These are phyloP conservation scores for Fraxinus anomala DNA, from an alignment of 257 asterid species.

Conservation along the genomic window DNA sequence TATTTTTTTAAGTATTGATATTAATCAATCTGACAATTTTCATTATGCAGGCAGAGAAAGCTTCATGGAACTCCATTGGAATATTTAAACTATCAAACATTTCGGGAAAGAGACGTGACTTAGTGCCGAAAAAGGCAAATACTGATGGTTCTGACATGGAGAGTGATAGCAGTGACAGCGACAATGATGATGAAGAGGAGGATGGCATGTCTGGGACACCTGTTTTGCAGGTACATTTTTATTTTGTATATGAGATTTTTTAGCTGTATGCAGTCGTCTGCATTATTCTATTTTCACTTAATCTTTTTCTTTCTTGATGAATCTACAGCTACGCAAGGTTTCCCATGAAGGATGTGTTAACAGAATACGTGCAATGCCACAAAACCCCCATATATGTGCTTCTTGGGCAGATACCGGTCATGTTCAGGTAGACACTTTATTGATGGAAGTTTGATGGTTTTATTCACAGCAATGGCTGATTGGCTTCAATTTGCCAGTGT, in stretches of 20 bases:
- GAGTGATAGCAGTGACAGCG: slow-evolving; percentile 80
- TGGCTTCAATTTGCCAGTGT: not conserved
- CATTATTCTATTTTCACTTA: not conserved
- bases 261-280: slow-evolving; percentile 4
- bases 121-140: slow-evolving; percentile 55
- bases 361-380: slow-evolving; percentile 91
- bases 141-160: slow-evolving; percentile 72
- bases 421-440: slow-evolving; percentile 65
- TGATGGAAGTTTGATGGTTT: slow-evolving; percentile 12
- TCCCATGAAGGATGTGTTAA: slow-evolving; percentile 81
- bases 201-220: slow-evolving; percentile 57
- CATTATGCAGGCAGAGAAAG: slow-evolving; percentile 66
- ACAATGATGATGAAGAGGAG: slow-evolving; percentile 66
- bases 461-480: not conserved
- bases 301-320: slow-evolving; percentile 27
- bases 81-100: slow-evolving; percentile 69
- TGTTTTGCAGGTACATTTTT: slow-evolving; percentile 57
- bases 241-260: not conserved
- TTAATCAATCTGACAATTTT: slow-evolving; percentile 7
- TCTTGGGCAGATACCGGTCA: slow-evolving; percentile 84
- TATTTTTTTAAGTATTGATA: not conserved
- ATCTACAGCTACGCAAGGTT: slow-evolving; percentile 61
- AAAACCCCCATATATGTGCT: slow-evolving; percentile 86
- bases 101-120: slow-evolving; percentile 81
- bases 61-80: slow-evolving; percentile 71